Base-by-base conservation (phyloP, 2,329 filamentous ascomycete species). In the Ophiocordyceps camponoti-rufipedis region DNA sequence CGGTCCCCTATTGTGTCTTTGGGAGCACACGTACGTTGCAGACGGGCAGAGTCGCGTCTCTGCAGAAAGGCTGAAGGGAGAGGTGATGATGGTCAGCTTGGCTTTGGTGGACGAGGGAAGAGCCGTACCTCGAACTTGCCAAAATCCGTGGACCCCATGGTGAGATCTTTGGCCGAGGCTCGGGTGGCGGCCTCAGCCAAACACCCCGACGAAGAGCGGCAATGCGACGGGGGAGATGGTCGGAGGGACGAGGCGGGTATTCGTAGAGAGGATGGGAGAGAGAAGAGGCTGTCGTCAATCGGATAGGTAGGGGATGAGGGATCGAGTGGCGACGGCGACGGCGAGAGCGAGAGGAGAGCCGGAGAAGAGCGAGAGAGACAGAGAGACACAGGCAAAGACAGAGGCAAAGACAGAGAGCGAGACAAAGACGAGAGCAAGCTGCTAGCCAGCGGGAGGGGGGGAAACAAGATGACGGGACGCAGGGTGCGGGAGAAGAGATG, bases 1-100 rank as follows among this genome's bases (percentile, higher is more conserved):
- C 29, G 9, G 8, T 31, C 12, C 29, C 29, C 35, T 10, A 39
- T 39, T 39, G 35, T 42, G 11, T 8, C 14, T 42, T 23, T 42
- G 7, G 40, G 11, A 23, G 40, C n/a, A 4, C 18, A 13, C 28
- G 29, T 43, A 51, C 83, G 72, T 89, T 89, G 71, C 84, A 91
- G 55, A 89, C 70, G 46, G 85, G 84, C 55, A 89, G 70, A 47
- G 83, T 88, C 55, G 84, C 84, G 66, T 88, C 83, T 60, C 75
- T 80, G 71, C 85, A 91, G 62, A 91, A 88, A 59, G 82, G 68
- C 83, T 89, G 57, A 3, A n/a, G 2, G 16, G 23, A n/a, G 2
- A 45, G 28, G 40, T n/a, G 49, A 53, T 4, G 53, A 49, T 47
- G 46, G 48, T 57, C 51, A 58, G 55, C 50, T 48, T 47, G 52